Evolutionary conservation across 1,284 basidiomycete species (phyloP), one percentile per base, ranked within the genome.

Genomic region (Apiotrichum gamsii): DNA sequence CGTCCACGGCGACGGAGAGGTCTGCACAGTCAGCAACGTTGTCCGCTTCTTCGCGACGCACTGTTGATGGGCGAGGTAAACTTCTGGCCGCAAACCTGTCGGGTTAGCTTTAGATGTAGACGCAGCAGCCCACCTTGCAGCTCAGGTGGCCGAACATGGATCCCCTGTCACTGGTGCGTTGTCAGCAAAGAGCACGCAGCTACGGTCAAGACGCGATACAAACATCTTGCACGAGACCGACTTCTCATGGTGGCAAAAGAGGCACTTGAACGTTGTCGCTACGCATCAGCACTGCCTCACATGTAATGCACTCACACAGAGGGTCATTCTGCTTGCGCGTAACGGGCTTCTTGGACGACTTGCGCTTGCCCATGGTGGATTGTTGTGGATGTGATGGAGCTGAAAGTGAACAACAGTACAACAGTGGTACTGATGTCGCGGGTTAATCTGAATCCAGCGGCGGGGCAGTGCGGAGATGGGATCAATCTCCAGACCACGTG

Each of bases 251-350:
- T 69, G 60, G 41, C 70, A 72, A 51, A 72, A 72, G 25, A 72
- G 53, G 35, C 70, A 72, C 54, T 72, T 70, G 62, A 72, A 72
- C n/a, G 61, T 51, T 21, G 62, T 69, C 1, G 67, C 70, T 72
- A 8, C 6, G 18, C 10, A 49, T 53, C 28, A 49, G 45, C 45
- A 2, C 36, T 19, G 18, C 16, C 16, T 31, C 25, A 13, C 30
- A 29, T 23, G 8, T 16, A 13, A 2, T n/a, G 18, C 9, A 41
- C 61, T 42, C 34, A 68, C 66, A 58, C 18, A 66, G 40, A 8
- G 63, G 62, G 37, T 62, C 65, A 13, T 58, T 58, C 48, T 57
- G 58, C 50, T 56, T 61, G 48, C 64, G 66, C 1, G 58, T 51
- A 10, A 55, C 53, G 33, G 65, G 61, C 59, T 70, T 68, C 51